Evolutionary conservation across 78 protist genomes (phyloP).

Genomic region (Cavenderia fasciculata): DNA sequence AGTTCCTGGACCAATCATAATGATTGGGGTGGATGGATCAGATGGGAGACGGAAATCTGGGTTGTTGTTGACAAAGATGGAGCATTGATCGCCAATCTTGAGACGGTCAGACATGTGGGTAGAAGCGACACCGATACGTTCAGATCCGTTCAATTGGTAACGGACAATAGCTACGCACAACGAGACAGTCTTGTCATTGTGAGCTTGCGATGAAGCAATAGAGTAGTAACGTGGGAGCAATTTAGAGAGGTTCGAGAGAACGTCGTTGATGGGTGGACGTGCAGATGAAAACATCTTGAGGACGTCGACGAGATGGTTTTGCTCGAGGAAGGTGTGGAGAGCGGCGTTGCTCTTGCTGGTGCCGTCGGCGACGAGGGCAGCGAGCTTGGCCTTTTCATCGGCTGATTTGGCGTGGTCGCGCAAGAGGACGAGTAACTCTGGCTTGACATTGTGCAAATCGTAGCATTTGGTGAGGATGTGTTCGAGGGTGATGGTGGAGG

Average conservation of each 20-base stretch:
- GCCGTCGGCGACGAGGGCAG: background rate
- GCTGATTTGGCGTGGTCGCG: conserved; percentile 11
- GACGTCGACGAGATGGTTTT: conserved; percentile 48
- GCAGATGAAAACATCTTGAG: conserved; percentile 35
- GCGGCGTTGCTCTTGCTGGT: conserved; percentile 25
- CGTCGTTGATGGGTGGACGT: conserved; percentile 83
- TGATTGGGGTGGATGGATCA: conserved; percentile 73
- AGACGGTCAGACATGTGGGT: conserved; percentile 59
- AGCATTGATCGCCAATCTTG: conserved; percentile 24
- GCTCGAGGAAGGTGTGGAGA: conserved; percentile 1
- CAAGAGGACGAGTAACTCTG: conserved; percentile 12
- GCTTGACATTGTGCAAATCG: conserved; percentile 55
- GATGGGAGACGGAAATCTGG: conserved; percentile 88
- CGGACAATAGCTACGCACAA: conserved; percentile 81
- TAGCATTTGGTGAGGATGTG: conserved; percentile 54
- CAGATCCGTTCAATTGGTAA: conserved; percentile 25
- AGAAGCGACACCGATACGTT: conserved; percentile 54
- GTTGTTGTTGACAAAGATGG: conserved; percentile 52
- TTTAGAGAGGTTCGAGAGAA: conserved; percentile 86
- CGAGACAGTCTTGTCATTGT: conserved; percentile 2
- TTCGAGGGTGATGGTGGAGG: conserved; percentile 31
- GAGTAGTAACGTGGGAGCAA: conserved; percentile 93
- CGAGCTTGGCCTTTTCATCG: background rate
- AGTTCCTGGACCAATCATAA: conserved; percentile 98
- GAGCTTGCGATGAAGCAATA: conserved; percentile 87